Evolutionary conservation across 306 rosid genomes (phyloP), one percentile per base, ranked within the genome.

Genomic region (Lathyrus aphaca): DNA sequence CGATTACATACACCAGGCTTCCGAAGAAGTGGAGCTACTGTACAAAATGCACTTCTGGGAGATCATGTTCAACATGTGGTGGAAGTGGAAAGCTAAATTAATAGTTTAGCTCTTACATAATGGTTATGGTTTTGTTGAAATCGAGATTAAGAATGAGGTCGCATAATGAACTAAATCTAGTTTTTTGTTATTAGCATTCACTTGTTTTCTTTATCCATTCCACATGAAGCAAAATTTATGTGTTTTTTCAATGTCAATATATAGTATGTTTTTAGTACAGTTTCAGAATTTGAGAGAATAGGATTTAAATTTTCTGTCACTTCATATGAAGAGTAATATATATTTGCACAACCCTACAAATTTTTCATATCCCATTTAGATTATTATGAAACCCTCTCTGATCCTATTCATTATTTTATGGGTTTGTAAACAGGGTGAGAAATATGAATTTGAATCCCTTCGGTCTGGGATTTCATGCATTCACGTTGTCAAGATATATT

Each of bases 11-110:
- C 68, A 9, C 64, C 84, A 90, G 98, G 83, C 97, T 94, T 84
- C 97, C 97, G 51, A 90, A 87, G 86, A 94, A 93, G 72, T 94
- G 96, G 97, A 94, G 99, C 89, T 91, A 94, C 74, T 94, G 97
- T 27, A 85, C 96, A 66, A 93, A 88, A 57, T 93, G 98, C 80
- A 78, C 94, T 51, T 91, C 99, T 49, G 68, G 82, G n/a, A 81
- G 97, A 73, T 85, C 89, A 37, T 94, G 97, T 77, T 74, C 38
- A 56, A 60, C 86, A 55, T 94, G 98, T 60, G 87, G 82, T 71
- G 98, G 98, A 71, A 80, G 77, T 76, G 98, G 98, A 39, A 85
- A 89, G 78, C 70, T 88, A 77, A 83, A 57, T 82, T 71, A 6
- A 65, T 86, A 87, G 82, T 75, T 83, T 74, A 72, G 46, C 59